Base-by-base conservation (phyloP, 73 alveolate species). In the Paramecium primaurelia region DNA sequence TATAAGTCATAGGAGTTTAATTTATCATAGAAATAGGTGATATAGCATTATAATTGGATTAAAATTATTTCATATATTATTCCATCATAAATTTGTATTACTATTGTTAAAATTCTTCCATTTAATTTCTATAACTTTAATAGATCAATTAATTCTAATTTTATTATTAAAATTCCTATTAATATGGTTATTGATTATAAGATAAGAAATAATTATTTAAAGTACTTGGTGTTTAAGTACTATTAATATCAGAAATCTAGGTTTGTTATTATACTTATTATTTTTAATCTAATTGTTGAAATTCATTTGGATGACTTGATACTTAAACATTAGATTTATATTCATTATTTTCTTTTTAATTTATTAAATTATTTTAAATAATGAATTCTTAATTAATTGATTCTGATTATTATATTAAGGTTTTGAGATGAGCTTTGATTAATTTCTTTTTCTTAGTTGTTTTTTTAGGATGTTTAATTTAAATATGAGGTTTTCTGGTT, bases 1-100 rank as follows among this genome's bases (percentile, higher is more conserved):
- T 75, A 10, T 75, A 75, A 36, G 60, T 42, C 88, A 75, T 75
- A 1, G 88, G 88, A 36, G 88, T 75, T 42, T 75, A 12, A 64
- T 64, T 64, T 9, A 64, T 64, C 44, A 30, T 38, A 3, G 88
- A 42, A 20, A 36, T 30, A 16, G 88, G 88, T 42, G 88, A 75
- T 14, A 75, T 11, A n/a, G 30, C 16, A 75, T 75, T 75, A 75
- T 75, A 38, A 22, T 38, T 25, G 4, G 30, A 37, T 75, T 75
- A 5, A 26, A 54, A 68, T 12, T 38, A 36, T 42, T 75, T 75
- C 34, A 14, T 75, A 16, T 75, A 42, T 75, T 38, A 75, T 75
- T 38, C 68, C 88, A 36, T 34, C 38, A 75, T 75, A 1, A 64
- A 12, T 64, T 64, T 25, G 12, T 64, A 64, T 64, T 64, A 34